Evolutionary conservation across 1,284 basidiomycete genomes (phyloP).

Genomic region (Cryptococcus amylolentus): DNA sequence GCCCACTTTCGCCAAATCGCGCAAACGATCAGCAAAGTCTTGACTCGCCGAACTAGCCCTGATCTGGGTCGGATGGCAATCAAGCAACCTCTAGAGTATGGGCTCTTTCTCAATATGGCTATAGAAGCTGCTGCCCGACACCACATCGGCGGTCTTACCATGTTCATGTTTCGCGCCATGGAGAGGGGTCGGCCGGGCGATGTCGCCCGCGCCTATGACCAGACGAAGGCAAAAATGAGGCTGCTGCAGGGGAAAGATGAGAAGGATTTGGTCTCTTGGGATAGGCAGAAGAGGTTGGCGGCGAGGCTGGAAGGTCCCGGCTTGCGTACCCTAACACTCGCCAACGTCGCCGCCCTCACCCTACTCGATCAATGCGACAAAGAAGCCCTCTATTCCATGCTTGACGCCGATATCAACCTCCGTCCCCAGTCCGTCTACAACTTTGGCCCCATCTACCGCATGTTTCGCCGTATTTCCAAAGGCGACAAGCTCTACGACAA

Average conservation of each 20-base stretch:
- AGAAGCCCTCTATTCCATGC: slow-evolving; percentile 9
- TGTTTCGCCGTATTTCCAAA: not conserved
- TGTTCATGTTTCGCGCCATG: slow-evolving; percentile 21
- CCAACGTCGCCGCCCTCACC: slow-evolving; percentile 24
- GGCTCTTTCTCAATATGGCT: slow-evolving; percentile 17
- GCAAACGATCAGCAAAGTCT: slow-evolving; percentile 1
- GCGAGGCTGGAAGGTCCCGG: slow-evolving; percentile 23
- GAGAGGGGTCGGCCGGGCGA: slow-evolving; percentile 14
- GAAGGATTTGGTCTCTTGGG: slow-evolving; percentile 10
- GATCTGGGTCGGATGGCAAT: slow-evolving; percentile 6
- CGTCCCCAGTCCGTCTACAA: slow-evolving; percentile 4
- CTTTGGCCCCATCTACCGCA: slow-evolving; percentile 6
- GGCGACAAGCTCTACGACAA: not conserved
- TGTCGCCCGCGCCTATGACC: slow-evolving; percentile 7
- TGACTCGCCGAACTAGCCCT: not conserved
- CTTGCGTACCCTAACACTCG: slow-evolving; percentile 14
- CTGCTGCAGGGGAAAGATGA: slow-evolving; percentile 19
- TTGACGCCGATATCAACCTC: slow-evolving; percentile 14
- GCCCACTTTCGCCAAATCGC: slow-evolving; percentile 14
- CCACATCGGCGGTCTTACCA: slow-evolving; percentile 17
- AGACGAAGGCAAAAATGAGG: slow-evolving; percentile 15
- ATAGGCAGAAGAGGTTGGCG: slow-evolving; percentile 19
- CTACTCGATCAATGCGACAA: slow-evolving; percentile 24
- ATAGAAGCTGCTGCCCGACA: slow-evolving; percentile 26
- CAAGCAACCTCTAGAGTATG: slow-evolving; percentile 11